Evolutionary conservation across 1,139 yeast genomes (phyloP).

Genomic region (Pichia sp.): DNA sequence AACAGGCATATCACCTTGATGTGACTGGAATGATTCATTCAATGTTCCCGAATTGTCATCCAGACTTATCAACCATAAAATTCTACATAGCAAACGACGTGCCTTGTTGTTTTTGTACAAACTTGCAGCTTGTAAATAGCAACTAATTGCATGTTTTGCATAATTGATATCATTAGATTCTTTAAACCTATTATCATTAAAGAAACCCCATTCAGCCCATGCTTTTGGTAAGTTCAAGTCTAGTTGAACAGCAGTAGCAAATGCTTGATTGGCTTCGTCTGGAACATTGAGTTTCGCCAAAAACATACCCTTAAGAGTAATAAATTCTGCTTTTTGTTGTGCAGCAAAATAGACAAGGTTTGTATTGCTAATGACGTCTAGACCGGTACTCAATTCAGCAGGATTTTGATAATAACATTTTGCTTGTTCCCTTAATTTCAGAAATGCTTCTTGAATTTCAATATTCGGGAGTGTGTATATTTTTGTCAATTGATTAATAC

Average conservation of each 20-base stretch:
- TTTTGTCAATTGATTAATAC: constrained; percentile 85
- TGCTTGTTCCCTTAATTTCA: constrained; percentile 93
- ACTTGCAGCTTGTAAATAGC: constrained; percentile 97
- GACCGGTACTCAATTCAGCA: constrained; percentile 83
- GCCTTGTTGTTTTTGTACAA: constrained; percentile 89
- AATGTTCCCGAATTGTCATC: constrained; percentile 81
- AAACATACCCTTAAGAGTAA: constrained; percentile 96
- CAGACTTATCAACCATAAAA: constrained; percentile 87
- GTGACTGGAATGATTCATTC: constrained; percentile 83
- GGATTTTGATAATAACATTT: constrained; percentile 92
- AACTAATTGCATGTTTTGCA: constrained; percentile 91
- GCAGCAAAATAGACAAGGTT: constrained; percentile 93
- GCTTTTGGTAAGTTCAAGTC: constrained; percentile 93
- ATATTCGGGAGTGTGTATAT: constrained; percentile 94
- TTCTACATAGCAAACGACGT: constrained; percentile 78
- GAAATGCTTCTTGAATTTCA: constrained; percentile 96
- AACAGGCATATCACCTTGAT: constrained; percentile 93
- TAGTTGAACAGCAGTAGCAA: constrained; percentile 94
- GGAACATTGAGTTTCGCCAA: constrained; percentile 81
- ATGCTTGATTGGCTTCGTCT: constrained; percentile 95
- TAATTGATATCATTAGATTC: constrained; percentile 75
- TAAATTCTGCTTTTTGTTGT: constrained; percentile 96
- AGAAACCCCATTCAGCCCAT: constrained; percentile 99
- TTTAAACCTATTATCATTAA: constrained; percentile 82
- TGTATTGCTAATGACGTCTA: constrained; percentile 94